Conservation (phyloP, 225 moss, liverwort and hornwort species). For the Climacium dendroides region DNA sequence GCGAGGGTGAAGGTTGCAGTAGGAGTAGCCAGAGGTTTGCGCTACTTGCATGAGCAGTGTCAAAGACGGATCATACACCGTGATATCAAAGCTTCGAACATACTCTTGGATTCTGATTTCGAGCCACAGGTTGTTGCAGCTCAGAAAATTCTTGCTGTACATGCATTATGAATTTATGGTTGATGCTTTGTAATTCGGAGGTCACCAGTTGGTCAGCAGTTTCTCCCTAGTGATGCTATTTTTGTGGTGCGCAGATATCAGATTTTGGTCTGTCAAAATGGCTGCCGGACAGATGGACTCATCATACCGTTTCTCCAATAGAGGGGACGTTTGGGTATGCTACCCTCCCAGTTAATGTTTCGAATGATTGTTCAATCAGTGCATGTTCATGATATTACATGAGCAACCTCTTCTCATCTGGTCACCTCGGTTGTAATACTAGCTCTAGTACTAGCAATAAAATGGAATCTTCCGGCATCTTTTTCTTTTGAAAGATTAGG, state of each 20-base stretch:
- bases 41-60: slow-evolving; percentile 77
- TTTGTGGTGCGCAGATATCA: slow-evolving; percentile 41
- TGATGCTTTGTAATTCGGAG: not conserved
- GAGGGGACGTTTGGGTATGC: slow-evolving; percentile 89
- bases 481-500: not conserved
- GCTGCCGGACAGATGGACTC: slow-evolving; percentile 95
- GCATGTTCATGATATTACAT: not conserved
- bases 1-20: slow-evolving; percentile 74
- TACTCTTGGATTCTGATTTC: slow-evolving; percentile 64
- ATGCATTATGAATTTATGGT: not conserved
- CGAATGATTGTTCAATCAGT: not conserved
- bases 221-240: not conserved
- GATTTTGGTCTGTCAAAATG: slow-evolving; percentile 96
- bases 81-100: slow-evolving; percentile 92
- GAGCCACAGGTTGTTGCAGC: slow-evolving; percentile 59
- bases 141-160: not conserved
- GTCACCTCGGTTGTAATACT: not conserved
- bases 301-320: slow-evolving; percentile 81
- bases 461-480: not conserved
- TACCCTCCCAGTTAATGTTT: not conserved
- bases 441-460: not conserved
- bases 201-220: not conserved
- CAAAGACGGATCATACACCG: slow-evolving; percentile 89
- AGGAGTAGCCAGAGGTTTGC: slow-evolving; percentile 80
- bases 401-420: not conserved